These are phyloP conservation scores for Backusella sp. DNA, from an alignment of 192 early-diverging fungal species.

Conservation along the genomic window DNA sequence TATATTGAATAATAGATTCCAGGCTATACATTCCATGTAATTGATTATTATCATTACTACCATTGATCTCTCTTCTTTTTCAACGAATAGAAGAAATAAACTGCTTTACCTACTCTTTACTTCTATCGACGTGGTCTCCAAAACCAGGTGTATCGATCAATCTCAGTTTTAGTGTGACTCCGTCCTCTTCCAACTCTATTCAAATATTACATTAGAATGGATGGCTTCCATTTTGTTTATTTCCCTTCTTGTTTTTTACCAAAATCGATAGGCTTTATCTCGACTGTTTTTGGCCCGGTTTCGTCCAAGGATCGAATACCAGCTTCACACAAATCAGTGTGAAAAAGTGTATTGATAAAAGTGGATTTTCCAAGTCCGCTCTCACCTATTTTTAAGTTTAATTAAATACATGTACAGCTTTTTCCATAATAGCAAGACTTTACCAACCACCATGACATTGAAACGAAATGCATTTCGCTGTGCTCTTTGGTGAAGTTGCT, in stretches of 20 bases:
- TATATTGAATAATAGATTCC: conserved; percentile 91
- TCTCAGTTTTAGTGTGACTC: conserved; percentile 87
- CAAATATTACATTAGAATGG: no score
- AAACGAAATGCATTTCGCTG: conserved; percentile 79
- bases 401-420: neutral
- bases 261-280: conserved; percentile 81
- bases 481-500: conserved; percentile 64
- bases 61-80: conserved; percentile 6
- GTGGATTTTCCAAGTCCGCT: conserved; percentile 99
- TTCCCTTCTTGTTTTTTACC: conserved; percentile 40
- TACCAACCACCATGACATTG: conserved; percentile 95
- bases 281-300: conserved; percentile 86
- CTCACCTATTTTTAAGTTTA: conserved; percentile 62
- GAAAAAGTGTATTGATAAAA: conserved; percentile 98
- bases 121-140: conserved; percentile 82
- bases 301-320: conserved; percentile 47
- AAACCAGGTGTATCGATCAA: conserved; percentile 91
- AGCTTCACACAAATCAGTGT: conserved; percentile 87
- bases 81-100: conserved; percentile 46
- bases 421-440: conserved; percentile 27
- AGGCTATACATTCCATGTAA: conserved; percentile 48
- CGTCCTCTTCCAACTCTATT: conserved; percentile 86
- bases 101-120: conserved; percentile 62
- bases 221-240: neutral
- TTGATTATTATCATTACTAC: conserved; percentile 22